These are phyloP conservation scores for Planoprotostelium fungivorum DNA, from an alignment of 78 protist genomes.

Conservation along the genomic window DNA sequence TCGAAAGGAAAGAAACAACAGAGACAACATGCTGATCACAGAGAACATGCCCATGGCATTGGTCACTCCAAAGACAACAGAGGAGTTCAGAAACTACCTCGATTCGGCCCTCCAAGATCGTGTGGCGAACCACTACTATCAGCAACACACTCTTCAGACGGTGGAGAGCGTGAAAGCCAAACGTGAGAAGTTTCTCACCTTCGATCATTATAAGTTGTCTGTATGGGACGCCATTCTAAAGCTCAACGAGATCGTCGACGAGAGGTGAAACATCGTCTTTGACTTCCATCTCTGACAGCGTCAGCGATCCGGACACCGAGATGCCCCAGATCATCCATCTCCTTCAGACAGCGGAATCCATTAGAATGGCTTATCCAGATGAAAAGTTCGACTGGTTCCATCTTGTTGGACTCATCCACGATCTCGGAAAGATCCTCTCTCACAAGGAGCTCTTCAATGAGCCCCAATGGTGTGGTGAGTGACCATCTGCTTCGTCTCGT, in stretches of 20 bases:
- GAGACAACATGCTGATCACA: not conserved
- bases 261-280: slow-evolving; percentile 5
- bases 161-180: slow-evolving; percentile 7
- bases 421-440: slow-evolving; percentile 76
- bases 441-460: slow-evolving; percentile 35
- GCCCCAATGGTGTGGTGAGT: slow-evolving; percentile 71
- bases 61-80: slow-evolving; percentile 16
- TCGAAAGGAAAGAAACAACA: too few relatives aligned
- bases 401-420: slow-evolving; percentile 84
- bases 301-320: slow-evolving; percentile 73
- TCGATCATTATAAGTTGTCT: slow-evolving; percentile 16
- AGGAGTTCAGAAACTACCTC: slow-evolving; percentile 57
- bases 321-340: slow-evolving; percentile 73
- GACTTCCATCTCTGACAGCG: not conserved
- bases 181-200: not conserved
- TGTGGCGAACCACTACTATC: slow-evolving; percentile 34
- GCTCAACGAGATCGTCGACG: slow-evolving; percentile 52
- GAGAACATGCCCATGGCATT: not conserved
- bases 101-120: slow-evolving; percentile 7
- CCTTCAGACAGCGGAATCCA: slow-evolving; percentile 85
- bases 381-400: slow-evolving; percentile 78
- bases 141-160: slow-evolving; percentile 48
- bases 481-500: not conserved
- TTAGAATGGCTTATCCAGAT: slow-evolving; percentile 61
- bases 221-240: slow-evolving; percentile 56